A percentile compares a stretch with the other conserved stretches of the same genome.
Evolutionary conservation across 352 stramenopile genomes (phyloP).

Genomic region (Globisporangium abappressorium): DNA sequence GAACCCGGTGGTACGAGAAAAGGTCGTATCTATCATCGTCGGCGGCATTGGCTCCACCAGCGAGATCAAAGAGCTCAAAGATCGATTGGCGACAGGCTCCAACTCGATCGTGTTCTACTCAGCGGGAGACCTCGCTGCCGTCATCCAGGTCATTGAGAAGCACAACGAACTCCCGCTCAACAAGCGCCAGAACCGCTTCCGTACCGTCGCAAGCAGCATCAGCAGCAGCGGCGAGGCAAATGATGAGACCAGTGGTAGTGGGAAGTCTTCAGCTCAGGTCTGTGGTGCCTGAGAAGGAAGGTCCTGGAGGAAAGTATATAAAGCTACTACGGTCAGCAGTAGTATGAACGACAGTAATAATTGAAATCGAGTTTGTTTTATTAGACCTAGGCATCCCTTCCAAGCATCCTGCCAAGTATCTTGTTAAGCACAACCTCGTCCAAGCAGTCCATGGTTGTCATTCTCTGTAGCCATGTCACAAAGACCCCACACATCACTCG

Average conservation of each 20-base stretch:
- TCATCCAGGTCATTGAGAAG: background rate
- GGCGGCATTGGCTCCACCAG: conserved; percentile 5
- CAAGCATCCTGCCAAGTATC: too few relatives aligned
- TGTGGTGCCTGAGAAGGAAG: background rate
- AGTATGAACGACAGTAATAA: background rate
- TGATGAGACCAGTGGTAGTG: background rate
- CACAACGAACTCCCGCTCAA: background rate
- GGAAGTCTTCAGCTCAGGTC: background rate
- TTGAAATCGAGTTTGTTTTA: background rate
- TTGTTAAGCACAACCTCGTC: too few relatives aligned
- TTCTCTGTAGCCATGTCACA: conserved; percentile 5
- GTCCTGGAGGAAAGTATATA: background rate
- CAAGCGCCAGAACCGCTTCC: background rate
- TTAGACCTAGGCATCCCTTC: too few relatives aligned
- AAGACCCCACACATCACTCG: background rate
- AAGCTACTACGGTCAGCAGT: background rate
- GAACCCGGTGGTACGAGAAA: background rate
- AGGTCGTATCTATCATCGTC: background rate
- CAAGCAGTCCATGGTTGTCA: background rate
- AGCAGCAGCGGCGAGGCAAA: background rate
- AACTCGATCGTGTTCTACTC: background rate
- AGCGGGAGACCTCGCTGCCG: background rate
- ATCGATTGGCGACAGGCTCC: background rate
- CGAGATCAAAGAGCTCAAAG: background rate
- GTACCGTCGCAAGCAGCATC: background rate